phyloP scores from a whole-genome alignment of 306 rosid species.

The Lupinus albus region DNA sequence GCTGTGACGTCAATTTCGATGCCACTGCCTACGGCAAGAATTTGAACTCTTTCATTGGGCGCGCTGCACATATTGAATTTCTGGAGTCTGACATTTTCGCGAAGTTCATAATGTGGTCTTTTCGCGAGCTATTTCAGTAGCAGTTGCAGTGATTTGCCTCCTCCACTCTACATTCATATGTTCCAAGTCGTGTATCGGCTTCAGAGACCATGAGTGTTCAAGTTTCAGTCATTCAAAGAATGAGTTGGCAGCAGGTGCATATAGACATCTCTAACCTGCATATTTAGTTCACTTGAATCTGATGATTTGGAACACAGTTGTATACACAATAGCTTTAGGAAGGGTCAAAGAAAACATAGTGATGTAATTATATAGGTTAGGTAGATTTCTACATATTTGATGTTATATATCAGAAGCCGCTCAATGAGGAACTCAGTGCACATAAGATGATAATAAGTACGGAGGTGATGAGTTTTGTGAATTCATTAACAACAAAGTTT shows the following conservation, averaged over 20 bases:
- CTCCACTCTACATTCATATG: conserved; percentile 27
- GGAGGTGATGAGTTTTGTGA: not conserved
- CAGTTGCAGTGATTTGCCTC: conserved; percentile 10
- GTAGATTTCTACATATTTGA: conserved; percentile 4
- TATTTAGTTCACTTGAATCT: conserved; percentile 8
- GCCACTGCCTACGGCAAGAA: conserved; percentile 81
- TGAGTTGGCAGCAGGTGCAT: conserved; percentile 13
- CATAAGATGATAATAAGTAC: not conserved
- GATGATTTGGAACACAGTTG: not conserved
- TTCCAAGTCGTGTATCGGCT: conserved; percentile 8
- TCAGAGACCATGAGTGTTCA: conserved; percentile 15
- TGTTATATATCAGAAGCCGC: conserved; percentile 20
- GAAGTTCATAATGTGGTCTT: conserved; percentile 90
- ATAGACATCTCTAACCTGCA: too few species aligned
- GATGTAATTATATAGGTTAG: conserved; percentile 49
- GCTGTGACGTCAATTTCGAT: conserved; percentile 90
- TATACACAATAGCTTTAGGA: conserved; percentile 22
- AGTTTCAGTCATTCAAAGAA: conserved; percentile 4
- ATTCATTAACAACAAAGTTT: not conserved
- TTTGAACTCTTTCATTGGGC: conserved; percentile 76
- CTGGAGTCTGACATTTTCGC: conserved; percentile 82
- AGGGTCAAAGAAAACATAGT: conserved; percentile 12
- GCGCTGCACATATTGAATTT: conserved; percentile 94
- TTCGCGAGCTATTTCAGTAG: conserved; percentile 63
- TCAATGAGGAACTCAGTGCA: not conserved